Base-by-base conservation (phyloP, 768 basidiomycete species). In the Suillus lakei region DNA sequence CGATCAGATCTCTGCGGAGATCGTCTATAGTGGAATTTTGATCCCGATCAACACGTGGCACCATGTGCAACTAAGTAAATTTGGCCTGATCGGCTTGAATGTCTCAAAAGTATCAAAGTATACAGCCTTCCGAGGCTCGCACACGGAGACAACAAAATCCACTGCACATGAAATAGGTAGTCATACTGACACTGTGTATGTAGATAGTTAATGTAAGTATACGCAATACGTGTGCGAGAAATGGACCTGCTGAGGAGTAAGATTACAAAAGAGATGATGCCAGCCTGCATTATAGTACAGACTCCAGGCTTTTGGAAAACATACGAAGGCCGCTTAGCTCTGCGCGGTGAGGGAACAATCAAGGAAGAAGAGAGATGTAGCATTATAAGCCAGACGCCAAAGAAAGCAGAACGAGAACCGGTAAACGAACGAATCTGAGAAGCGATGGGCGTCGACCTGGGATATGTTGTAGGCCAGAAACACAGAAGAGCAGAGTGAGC, bases 401-500 rank as follows among this genome's bases (percentile, higher is more conserved):
- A 12, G 36, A 26, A 48, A 65, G 51, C 15, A n/a, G 9, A 65
- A 64, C 10, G 64, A 50, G 54, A 51, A 54, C 39, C 15, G 36
- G 53, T 8, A 12, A 34, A 54, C 53, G 34, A 38, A 62, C 32
- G 61, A 62, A 46, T 53, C 34, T 41, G 63, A 46, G 50, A 41
- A 53, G 32, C 61, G 8, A 51, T 43, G 18, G 41, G 59, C 51
- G 63, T 64, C 74, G 76, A 69, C 74, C 76, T 74, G 61, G 66
- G 76, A 76, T 76, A 76, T 76, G 76, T 76, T 72, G 71, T 64
- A 77, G 76, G 72, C 64, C 74, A 64, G 43, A 46, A 59, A 41
- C 38, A 41, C 39, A 13, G 18, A 72, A 68, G 64, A 55, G 64
- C 34, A 62, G n/a, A 64, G 51, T 46, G 67, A 69, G 63, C 50